Evolutionary conservation across 2,329 filamentous ascomycete species (phyloP), one percentile per base, ranked within the genome.

Genomic region (Aspergillus sp.): DNA sequence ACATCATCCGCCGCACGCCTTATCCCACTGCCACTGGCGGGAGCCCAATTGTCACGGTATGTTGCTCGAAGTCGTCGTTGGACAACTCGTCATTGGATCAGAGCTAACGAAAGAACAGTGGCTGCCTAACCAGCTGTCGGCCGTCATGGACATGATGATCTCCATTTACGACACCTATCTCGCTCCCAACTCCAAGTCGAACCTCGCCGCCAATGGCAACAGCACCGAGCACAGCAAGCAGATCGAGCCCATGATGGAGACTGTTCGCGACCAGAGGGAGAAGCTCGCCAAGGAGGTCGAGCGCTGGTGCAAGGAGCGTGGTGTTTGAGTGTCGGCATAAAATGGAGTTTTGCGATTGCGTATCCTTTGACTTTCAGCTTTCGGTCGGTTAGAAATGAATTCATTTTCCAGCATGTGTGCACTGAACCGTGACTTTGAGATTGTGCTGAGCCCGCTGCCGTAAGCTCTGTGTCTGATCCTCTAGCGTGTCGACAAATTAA

Each of bases 121-220:
- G 65, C 51, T 68, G 25, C 65, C 65, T 0, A 68, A 68, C 35
- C 65, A 68, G 39, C 48, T 68, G 4, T 61, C 58, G 2, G 64
- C 62, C 2, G 64, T 68, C n/a, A 65, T 67, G 61, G 63, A 66
- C 22, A 45, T 66, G 36, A 67, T 67, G 64, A 45, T 66, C n/a
- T 48, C 53, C 2, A 58, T 66, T 17, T 66, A 66, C 20, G 55
- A 61, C n/a, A 51, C 45, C 1, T 49, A 60, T 19, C 51, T 63
- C 27, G 56, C 49, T 2, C 53, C 58, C 1, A 34, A 39, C 11
- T 41, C 40, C 3, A 31, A 40, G 6, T 24, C 41, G 8, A 48
- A 46, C 26, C 32, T 39, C n/a, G 45, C 51, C 33, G 42, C 51
- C 8, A 24, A 40, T 29, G 44, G 41, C 8, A 40, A 40, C 4